Evolutionary conservation across 257 asterid genomes (phyloP).

Genomic region (Solanum okadae): DNA sequence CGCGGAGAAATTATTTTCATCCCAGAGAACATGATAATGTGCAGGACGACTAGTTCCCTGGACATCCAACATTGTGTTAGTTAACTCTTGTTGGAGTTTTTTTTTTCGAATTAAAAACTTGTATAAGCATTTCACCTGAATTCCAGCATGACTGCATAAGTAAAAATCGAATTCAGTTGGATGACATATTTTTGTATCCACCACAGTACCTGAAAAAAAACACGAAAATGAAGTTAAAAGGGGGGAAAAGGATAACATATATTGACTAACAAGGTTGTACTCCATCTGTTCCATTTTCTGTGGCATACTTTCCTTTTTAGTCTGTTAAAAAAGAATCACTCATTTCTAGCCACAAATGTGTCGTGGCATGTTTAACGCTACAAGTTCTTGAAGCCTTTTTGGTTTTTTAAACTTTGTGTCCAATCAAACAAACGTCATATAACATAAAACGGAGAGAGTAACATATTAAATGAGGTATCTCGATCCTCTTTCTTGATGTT

Average conservation of each 20-base stretch:
- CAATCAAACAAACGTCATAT: not conserved
- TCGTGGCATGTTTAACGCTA: not conserved
- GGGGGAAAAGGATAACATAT: not conserved
- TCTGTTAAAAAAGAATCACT: no score
- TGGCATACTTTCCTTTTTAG: not conserved
- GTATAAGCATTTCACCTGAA: conserved; percentile 48
- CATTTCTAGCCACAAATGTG: no score
- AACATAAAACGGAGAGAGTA: not conserved
- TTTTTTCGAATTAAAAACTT: not conserved
- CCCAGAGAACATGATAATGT: conserved; percentile 96
- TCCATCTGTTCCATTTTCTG: not conserved
- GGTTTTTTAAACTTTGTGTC: not conserved
- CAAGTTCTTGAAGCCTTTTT: not conserved
- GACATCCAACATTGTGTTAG: not conserved
- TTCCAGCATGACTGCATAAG: conserved; percentile 96
- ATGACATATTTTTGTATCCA: conserved; percentile 93
- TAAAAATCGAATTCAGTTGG: conserved; percentile 94
- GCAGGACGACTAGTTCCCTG: conserved; percentile 99
- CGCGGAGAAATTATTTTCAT: conserved; percentile 89
- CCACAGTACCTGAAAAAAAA: conserved; percentile 66
- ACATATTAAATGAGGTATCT: not conserved
- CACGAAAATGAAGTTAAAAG: not conserved
- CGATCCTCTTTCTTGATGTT: not conserved
- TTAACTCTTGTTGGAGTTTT: not conserved
- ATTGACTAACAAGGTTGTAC: not conserved